A percentile compares a stretch with the other conserved stretches of the same genome.
Conservation (phyloP, 2,329 filamentous ascomycete genomes). For the Fusarium sp. region DNA sequence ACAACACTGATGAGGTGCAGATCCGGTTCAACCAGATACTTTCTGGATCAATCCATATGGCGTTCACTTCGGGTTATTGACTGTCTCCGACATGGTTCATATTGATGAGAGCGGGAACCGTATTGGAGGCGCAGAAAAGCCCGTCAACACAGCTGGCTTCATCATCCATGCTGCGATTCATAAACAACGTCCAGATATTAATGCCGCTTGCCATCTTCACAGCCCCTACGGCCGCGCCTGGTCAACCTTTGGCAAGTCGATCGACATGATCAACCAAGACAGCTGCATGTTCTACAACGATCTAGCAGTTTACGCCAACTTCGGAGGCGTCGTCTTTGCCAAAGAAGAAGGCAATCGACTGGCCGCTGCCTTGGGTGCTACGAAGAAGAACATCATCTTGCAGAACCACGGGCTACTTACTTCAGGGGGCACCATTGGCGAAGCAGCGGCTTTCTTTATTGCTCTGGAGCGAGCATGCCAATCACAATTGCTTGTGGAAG, state of each 20-base stretch:
- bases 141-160: slow-evolving; percentile 76
- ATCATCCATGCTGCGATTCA: slow-evolving; percentile 76
- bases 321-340: slow-evolving; percentile 52
- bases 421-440: slow-evolving; percentile 71
- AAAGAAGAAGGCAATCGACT: no score
- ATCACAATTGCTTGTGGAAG: slow-evolving; percentile 75
- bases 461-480: slow-evolving; percentile 76
- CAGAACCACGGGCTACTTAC: no score
- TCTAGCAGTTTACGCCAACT: slow-evolving; percentile 72
- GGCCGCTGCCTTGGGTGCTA: no score
- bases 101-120: slow-evolving; percentile 70
- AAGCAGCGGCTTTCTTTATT: slow-evolving; percentile 77
- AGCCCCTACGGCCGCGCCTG: slow-evolving; percentile 73
- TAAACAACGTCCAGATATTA: slow-evolving; percentile 71
- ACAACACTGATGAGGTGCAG: no score
- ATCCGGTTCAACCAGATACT: no score
- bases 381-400: no score
- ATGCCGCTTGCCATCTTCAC: slow-evolving; percentile 76
- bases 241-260: slow-evolving; percentile 67
- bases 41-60: no score
- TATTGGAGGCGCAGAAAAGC: slow-evolving; percentile 69
- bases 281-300: slow-evolving; percentile 68
- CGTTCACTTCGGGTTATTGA: no score
- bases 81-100: slow-evolving; percentile 68
- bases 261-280: no score